Evolutionary conservation across 768 basidiomycete genomes (phyloP), one percentile per base, ranked within the genome.

Genomic region (Mycena epipterygia): DNA sequence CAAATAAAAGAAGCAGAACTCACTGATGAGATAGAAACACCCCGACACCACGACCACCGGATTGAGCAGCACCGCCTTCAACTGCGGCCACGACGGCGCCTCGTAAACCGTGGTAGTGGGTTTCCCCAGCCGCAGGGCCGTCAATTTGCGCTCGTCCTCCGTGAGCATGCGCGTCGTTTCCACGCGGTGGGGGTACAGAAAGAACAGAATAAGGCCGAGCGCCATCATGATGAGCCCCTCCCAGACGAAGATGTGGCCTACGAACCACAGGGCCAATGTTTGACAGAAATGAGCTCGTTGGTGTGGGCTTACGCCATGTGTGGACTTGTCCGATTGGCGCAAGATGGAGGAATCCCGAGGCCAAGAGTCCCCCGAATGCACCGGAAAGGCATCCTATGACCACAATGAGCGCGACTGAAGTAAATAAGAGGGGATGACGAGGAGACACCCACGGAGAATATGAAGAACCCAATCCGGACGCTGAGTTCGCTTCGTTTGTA

Each of bases 81-180:
- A 3, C 7, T 65, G 41, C 23, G 7, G 3, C 64, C 41, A 65
- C 9, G 64, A 57, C 29, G 30, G 64, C 8, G 48, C 46, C 32
- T 49, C 21, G 39, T 42, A 29, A n/a, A 11, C 61, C 33, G 27
- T 39, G 19, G 53, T 3, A n/a, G 23, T 33, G 33, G 25, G 48
- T 29, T 17, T 30, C 6, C 32, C 33, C 6, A 48, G 12, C 25
- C 55, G 64, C 7, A 35, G 32, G 2, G 79, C 33, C 5, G 80
- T 80, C 30, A 82, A 53, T 41, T 79, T 81, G 14, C 77, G 81
- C 44, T 81, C 81, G 7, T 77, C 71, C 46, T 72, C 70, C 0
- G 81, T 81, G 57, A 81, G 70, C 62, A 82, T 81, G 19, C 56
- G n/a, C 8, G 80, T 79, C 23, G 80, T 81, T 52, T 81, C 80